Evolutionary conservation across 2,329 filamentous ascomycete genomes (phyloP).

Genomic region (Exophiala mesophila): DNA sequence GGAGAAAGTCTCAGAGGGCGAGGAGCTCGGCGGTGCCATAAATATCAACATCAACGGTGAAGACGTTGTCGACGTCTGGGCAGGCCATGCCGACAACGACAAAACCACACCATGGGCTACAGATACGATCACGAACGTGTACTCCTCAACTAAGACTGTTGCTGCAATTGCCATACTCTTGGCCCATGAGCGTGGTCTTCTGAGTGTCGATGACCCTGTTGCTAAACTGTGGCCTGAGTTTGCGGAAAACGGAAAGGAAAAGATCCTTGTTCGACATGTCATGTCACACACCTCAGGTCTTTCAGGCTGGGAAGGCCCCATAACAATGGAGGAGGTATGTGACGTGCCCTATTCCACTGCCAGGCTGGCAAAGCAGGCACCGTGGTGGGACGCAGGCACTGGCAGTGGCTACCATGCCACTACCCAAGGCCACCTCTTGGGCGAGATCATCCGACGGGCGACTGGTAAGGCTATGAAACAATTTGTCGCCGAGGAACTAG

Average conservation of each 20-base stretch:
- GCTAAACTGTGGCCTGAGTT: conserved; percentile 45
- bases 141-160: conserved; percentile 38
- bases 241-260: conserved; percentile 37
- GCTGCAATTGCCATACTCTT: conserved; percentile 35
- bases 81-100: conserved; percentile 2
- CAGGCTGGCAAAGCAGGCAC: conserved; percentile 36
- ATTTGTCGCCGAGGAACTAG: conserved; percentile 41
- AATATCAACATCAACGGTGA: conserved; percentile 6
- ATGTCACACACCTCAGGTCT: conserved; percentile 36
- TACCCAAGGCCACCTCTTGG: conserved; percentile 39
- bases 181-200: conserved; percentile 36
- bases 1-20: conserved; percentile 4
- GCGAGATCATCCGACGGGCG: conserved; percentile 39
- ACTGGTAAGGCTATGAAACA: conserved; percentile 39
- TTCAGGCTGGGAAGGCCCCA: conserved; percentile 31
- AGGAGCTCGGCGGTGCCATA: conserved; percentile 7
- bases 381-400: conserved; percentile 43
- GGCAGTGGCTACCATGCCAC: conserved; percentile 39
- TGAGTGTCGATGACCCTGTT: conserved; percentile 36
- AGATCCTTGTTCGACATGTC: conserved; percentile 37
- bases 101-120: conserved; percentile 2
- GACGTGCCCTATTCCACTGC: conserved; percentile 30
- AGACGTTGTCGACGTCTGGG: conserved; percentile 9
- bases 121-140: conserved; percentile 40
- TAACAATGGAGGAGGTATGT: conserved; percentile 32